Evolutionary conservation across 805 yeast species (phyloP), one percentile per base, ranked within the genome.

Genomic region (Sungouiella thailandica): DNA sequence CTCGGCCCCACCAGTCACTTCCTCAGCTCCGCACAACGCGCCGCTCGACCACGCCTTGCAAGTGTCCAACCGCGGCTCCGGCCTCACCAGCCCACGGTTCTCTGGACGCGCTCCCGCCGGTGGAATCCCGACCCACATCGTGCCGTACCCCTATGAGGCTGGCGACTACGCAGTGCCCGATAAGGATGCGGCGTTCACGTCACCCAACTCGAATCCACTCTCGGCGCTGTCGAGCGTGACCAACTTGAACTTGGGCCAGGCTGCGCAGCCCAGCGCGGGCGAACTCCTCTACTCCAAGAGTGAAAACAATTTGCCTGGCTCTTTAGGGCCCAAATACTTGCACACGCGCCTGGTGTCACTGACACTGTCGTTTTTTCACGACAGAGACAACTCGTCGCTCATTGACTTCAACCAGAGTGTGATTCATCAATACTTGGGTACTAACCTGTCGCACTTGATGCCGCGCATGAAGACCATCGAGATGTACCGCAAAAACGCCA

Each of bases 391-490:
- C 31, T 51, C 53, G 8, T 53, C 62, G 34, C 34, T 70, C 36
- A 71, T 74, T 1, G 81, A 73, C 54, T 62, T 70, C 35, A 65
- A 72, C 23, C 83, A 78, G 39, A 69, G 67, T 47, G 40, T 69
- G 40, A 64, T 76, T 41, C 70, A 68, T 35, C 74, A 66, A 42
- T 73, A 74, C 47, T 55, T 78, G 35, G 81, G 82, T n/a, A 40
- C 60, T 22, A 66, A 70, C 41, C 59, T 71, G 14, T 52, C 58
- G 12, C 60, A 75, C 9, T 60, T 89, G 41, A 59, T 83, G 49
- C 89, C 95, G 13, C 72, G 93, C 43, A 72, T 82, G 60, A 78
- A 83, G 53, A 88, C 96, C 4, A 75, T 90, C 37, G 96, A 89
- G 46, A 70, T 86, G 67, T 89, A 90, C 63, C 72, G 93, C 35